These are phyloP conservation scores for Penicillium paxilli DNA, from an alignment of 495 filamentous ascomycete genomes.

Conservation along the genomic window DNA sequence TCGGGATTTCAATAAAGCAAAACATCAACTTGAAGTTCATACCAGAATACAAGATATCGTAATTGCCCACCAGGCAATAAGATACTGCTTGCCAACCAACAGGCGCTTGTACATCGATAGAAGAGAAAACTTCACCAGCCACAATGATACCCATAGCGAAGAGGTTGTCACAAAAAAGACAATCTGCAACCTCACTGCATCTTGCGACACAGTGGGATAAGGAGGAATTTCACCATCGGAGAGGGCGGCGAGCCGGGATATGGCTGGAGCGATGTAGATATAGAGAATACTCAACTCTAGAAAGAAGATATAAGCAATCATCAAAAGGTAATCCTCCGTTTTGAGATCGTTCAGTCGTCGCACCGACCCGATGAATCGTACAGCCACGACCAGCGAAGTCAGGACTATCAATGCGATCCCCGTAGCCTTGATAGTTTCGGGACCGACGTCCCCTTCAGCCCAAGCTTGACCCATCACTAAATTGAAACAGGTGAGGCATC, in stretches of 20 bases:
- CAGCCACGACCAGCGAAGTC: slow-evolving; percentile 23
- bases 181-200: slow-evolving; percentile 27
- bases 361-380: slow-evolving; percentile 15
- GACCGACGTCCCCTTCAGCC: slow-evolving; percentile 6
- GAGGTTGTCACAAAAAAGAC: slow-evolving; percentile 45
- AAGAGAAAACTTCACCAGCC: slow-evolving; percentile 47
- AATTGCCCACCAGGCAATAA: slow-evolving; percentile 34
- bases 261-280: slow-evolving; percentile 28
- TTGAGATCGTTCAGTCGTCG: slow-evolving; percentile 15
- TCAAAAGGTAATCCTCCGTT: slow-evolving; percentile 31
- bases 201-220: slow-evolving; percentile 5
- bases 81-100: slow-evolving; percentile 22
- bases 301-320: slow-evolving; percentile 30
- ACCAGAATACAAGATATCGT: slow-evolving; percentile 31
- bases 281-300: slow-evolving; percentile 34
- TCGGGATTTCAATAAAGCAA: no score
- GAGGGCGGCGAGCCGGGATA: slow-evolving; percentile 23
- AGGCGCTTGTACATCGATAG: slow-evolving; percentile 44
- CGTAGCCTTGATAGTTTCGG: slow-evolving; percentile 17
- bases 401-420: slow-evolving; percentile 30
- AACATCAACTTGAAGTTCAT: slow-evolving; percentile 17
- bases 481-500: background rate
- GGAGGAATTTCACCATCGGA: background rate
- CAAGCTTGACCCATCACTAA: background rate
- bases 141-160: slow-evolving; percentile 46